A percentile compares a stretch with the other conserved stretches of the same genome.
Evolutionary conservation across 768 basidiomycete genomes (phyloP).

Genomic region (Dioszegia hungarica): DNA sequence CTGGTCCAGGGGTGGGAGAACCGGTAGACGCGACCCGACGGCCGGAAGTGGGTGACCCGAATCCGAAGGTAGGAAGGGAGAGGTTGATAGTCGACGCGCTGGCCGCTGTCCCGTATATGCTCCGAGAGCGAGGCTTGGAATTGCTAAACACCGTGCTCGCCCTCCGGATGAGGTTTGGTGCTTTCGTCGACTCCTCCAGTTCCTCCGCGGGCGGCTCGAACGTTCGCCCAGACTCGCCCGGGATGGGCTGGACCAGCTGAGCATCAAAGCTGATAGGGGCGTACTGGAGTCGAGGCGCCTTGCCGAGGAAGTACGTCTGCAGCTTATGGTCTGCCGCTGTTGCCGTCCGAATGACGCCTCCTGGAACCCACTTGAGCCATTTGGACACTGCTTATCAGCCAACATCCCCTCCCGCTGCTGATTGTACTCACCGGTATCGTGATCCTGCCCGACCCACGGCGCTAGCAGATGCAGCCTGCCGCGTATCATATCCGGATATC

Average conservation of each 20-base stretch:
- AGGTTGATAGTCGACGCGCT: constrained; percentile 4
- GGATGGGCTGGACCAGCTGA: no score
- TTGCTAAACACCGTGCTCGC: constrained; percentile 2
- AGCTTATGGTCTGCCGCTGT: constrained; percentile 97
- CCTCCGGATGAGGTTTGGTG: background rate
- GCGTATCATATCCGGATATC: constrained; percentile 65
- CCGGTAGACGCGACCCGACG: background rate
- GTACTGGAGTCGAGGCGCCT: constrained; percentile 72
- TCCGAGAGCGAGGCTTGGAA: background rate
- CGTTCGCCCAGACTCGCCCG: no score
- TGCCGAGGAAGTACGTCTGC: constrained; percentile 95
- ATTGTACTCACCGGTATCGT: constrained; percentile 66
- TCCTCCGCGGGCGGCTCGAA: background rate
- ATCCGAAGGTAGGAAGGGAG: constrained; percentile 19
- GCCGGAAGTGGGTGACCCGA: background rate
- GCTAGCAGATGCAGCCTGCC: constrained; percentile 85
- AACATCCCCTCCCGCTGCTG: constrained; percentile 2
- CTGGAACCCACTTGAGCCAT: constrained; percentile 95
- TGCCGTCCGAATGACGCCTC: constrained; percentile 84
- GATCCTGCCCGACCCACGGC: constrained; percentile 87
- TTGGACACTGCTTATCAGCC: constrained; percentile 62
- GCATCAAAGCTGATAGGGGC: constrained; percentile 71
- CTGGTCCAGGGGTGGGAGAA: background rate
- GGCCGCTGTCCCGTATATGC: background rate
- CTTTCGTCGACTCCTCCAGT: background rate